Percentiles rank a stretch among this genome's conserved stretches.
These are phyloP conservation scores for Clarkia xantiana DNA, from an alignment of 345 rosid genomes.

Conservation along the genomic window DNA sequence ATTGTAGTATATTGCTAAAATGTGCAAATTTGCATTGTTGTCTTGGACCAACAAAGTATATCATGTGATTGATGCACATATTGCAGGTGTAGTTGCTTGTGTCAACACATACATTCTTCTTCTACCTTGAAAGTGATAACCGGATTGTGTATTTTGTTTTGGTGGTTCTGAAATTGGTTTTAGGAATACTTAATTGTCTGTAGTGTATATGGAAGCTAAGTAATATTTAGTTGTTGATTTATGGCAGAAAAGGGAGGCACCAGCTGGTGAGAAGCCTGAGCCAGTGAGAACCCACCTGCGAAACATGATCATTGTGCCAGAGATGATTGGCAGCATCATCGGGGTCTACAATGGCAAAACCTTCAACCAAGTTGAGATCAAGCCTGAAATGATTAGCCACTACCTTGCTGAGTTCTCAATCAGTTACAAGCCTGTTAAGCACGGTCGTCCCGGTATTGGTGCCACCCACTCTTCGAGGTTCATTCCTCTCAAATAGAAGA, in stretches of 20 bases:
- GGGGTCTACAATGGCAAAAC: conserved; percentile 7
- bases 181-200: too few species aligned
- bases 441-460: conserved; percentile 7
- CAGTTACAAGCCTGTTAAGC: conserved; percentile 5
- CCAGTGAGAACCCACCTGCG: conserved; percentile 2
- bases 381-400: conserved; percentile 6
- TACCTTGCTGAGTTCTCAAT: conserved; percentile 6
- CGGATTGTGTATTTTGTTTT: too few species aligned
- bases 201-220: too few species aligned
- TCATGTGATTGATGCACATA: too few species aligned
- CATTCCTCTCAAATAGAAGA: conserved; percentile 2
- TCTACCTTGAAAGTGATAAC: too few species aligned
- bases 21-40: too few species aligned
- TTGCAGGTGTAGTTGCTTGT: too few species aligned
- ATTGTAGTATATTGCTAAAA: too few species aligned
- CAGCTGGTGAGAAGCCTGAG: conserved; percentile 3
- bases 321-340: conserved; percentile 7
- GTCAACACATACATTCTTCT: too few species aligned
- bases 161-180: too few species aligned
- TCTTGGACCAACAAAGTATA: too few species aligned
- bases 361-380: conserved; percentile 3
- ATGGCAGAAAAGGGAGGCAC: conserved; percentile 7
- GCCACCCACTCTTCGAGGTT: conserved; percentile 1
- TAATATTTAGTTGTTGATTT: not conserved
- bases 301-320: conserved; percentile 4